phyloP scores from a whole-genome alignment of 371 early-diverging fungal genomes.

The Mortierella sp. region DNA sequence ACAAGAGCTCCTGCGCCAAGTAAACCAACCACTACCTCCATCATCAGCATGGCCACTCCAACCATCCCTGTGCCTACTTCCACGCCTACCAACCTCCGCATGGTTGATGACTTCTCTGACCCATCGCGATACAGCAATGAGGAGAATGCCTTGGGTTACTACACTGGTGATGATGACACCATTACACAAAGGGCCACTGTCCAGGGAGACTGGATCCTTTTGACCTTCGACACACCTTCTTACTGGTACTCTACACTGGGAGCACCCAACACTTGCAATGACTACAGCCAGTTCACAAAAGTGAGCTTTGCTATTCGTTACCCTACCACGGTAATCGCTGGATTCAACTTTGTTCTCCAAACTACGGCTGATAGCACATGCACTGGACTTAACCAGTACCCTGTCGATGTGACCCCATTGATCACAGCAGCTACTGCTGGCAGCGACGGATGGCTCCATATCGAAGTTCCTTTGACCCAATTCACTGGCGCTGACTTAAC shows the following conservation, averaged over 20 bases:
- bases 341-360: slow-evolving; percentile 3
- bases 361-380: background rate
- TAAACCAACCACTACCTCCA: background rate
- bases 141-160: background rate
- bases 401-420: background rate
- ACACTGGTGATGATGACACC: background rate
- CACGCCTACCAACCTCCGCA: background rate
- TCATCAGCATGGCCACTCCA: background rate
- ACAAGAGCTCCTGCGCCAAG: background rate
- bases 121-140: background rate
- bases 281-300: background rate
- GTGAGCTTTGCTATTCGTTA: background rate
- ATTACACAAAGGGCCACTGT: background rate
- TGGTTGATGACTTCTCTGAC: background rate
- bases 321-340: background rate
- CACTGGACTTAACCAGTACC: background rate
- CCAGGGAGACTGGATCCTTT: slow-evolving; percentile 1
- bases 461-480: background rate
- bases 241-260: background rate
- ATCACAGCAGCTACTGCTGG: background rate
- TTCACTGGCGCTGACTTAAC: background rate
- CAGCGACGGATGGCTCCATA: background rate
- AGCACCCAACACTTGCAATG: too few species aligned
- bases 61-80: background rate
- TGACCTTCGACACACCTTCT: background rate